Evolutionary conservation across 164 flowering plant genomes (phyloP).

Genomic region (Macadamia tetraphylla): DNA sequence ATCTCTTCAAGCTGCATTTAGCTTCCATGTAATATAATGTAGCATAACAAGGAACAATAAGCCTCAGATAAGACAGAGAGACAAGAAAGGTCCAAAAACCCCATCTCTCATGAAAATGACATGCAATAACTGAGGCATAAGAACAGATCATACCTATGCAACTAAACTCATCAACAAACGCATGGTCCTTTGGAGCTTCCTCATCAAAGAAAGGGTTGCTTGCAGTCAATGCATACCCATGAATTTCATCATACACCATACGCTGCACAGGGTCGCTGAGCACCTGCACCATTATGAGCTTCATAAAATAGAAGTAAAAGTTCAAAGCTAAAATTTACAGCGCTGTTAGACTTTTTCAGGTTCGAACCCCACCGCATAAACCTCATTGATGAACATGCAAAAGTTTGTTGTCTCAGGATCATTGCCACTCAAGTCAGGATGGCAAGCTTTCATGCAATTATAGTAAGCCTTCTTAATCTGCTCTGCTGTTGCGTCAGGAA

Average conservation of each 20-base stretch:
- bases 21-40: not conserved
- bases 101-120: too few relatives aligned
- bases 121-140: not conserved
- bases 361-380: slow-evolving; percentile 57
- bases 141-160: slow-evolving; percentile 71
- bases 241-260: slow-evolving; percentile 92
- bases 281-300: slow-evolving; percentile 43
- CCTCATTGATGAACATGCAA: slow-evolving; percentile 93
- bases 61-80: not conserved
- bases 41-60: not conserved
- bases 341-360: not conserved
- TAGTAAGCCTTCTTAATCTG: slow-evolving; percentile 91
- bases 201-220: slow-evolving; percentile 86
- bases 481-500: slow-evolving; percentile 87
- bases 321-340: not conserved
- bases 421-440: slow-evolving; percentile 92
- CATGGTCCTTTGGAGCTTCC: slow-evolving; percentile 65
- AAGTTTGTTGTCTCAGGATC: slow-evolving; percentile 82
- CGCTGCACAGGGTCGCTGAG: slow-evolving; percentile 95
- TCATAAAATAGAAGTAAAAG: slow-evolving; percentile 2
- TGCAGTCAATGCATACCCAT: slow-evolving; percentile 82
- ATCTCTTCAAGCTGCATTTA: not conserved
- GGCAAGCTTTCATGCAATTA: slow-evolving; percentile 93
- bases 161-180: slow-evolving; percentile 91
- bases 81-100: not conserved